phyloP scores from a whole-genome alignment of 371 early-diverging fungal species.

The Mortierella sp. region DNA sequence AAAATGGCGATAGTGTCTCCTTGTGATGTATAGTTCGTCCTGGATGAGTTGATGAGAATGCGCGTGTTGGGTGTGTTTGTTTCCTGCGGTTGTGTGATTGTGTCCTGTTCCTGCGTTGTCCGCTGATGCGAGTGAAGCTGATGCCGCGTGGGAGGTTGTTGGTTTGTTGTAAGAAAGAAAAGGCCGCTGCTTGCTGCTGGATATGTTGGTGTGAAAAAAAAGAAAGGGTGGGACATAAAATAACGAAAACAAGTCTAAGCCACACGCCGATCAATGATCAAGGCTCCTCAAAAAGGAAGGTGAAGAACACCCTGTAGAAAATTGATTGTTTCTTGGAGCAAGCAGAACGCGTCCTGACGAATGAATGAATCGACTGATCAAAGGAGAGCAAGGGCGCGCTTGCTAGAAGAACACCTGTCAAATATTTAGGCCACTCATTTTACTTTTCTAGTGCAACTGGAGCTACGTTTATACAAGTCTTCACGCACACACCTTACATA shows the following conservation, averaged over 20 bases:
- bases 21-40: not conserved
- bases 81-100: not conserved
- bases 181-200: not conserved
- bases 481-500: no score
- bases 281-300: not conserved
- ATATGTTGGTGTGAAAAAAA: not conserved
- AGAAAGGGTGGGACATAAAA: no score
- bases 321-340: not conserved
- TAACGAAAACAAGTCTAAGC: slow-evolving; percentile 8
- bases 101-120: not conserved
- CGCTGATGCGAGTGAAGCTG: not conserved
- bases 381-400: no score
- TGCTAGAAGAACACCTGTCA: not conserved
- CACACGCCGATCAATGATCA: not conserved
- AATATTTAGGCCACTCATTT: not conserved
- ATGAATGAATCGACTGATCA: no score
- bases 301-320: not conserved
- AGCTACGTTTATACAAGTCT: not conserved
- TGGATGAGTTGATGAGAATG: not conserved
- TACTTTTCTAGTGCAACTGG: not conserved
- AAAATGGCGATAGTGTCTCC: slow-evolving; percentile 9
- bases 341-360: not conserved
- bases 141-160: not conserved
- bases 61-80: not conserved
- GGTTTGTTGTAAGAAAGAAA: not conserved